Percentiles rank a stretch among this genome's conserved stretches.
These are phyloP conservation scores for Tetrahymena thermophila DNA, from an alignment of 73 alveolate genomes.

Conservation along the genomic window DNA sequence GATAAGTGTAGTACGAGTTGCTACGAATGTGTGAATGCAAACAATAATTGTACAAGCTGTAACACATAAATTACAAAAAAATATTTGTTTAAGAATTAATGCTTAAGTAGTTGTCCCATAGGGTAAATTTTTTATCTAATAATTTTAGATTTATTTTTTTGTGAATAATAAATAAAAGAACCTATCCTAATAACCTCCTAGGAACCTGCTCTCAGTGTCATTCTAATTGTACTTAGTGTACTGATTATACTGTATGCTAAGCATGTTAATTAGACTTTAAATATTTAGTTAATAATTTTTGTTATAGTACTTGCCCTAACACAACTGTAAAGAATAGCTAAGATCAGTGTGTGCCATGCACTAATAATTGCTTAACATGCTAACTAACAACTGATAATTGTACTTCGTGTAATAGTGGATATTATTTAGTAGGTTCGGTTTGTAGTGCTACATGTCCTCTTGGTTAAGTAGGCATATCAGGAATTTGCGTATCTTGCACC, in stretches of 20 bases:
- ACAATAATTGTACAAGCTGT: neutral
- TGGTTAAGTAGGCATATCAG: neutral
- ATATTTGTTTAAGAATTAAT: neutral
- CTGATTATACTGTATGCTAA: neutral
- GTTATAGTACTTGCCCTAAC: neutral
- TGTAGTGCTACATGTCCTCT: neutral
- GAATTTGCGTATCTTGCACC: neutral
- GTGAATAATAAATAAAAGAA: neutral
- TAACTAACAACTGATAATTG: neutral
- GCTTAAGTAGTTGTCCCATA: neutral
- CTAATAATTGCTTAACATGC: neutral
- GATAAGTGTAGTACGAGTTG: neutral
- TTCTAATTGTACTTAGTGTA: neutral
- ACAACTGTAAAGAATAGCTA: neutral
- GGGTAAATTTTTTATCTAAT: neutral
- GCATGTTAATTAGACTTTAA: neutral
- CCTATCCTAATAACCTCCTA: neutral
- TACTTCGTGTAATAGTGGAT: neutral
- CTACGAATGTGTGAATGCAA: neutral
- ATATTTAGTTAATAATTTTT: neutral
- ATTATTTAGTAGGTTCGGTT: neutral
- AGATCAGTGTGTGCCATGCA: neutral
- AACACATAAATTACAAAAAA: neutral
- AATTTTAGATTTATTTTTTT: neutral
- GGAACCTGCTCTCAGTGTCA: neutral